Conservation (phyloP, 305 asterid species). For the Coffea humblotiana region DNA sequence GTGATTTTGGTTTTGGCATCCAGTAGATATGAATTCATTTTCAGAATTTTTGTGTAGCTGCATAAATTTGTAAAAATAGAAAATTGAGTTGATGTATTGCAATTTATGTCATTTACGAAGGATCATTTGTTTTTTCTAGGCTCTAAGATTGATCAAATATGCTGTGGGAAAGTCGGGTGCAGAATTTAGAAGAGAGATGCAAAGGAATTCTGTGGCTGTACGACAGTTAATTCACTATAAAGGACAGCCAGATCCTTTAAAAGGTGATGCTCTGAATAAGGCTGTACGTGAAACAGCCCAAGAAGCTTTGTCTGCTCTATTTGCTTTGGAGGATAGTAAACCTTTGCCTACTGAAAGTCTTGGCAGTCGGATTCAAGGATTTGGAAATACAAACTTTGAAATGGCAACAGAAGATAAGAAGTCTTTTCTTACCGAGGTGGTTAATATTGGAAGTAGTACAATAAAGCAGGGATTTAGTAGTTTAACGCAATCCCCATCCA, state of each 20-base stretch:
- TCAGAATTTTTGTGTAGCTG: background rate
- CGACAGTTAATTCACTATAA: conserved; percentile 93
- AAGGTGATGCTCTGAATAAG: conserved; percentile 92
- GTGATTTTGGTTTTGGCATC: background rate
- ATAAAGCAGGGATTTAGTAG: conserved; percentile 82
- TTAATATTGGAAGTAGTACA: conserved; percentile 90
- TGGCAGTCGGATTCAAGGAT: conserved; percentile 89
- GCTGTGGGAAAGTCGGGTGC: conserved; percentile 94
- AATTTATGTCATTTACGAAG: background rate
- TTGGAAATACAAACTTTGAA: conserved; percentile 79
- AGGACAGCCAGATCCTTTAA: conserved; percentile 91
- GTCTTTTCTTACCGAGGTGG: conserved; percentile 91
- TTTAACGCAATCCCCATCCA: conserved; percentile 73
- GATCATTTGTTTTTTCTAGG: conserved; percentile 36
- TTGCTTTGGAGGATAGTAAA: conserved; percentile 75
- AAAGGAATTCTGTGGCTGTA: conserved; percentile 82
- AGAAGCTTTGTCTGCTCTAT: conserved; percentile 85
- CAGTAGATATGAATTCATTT: background rate
- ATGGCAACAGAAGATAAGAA: conserved; percentile 73
- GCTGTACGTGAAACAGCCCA: conserved; percentile 98
- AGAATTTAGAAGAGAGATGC: conserved; percentile 97
- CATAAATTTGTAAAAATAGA: background rate
- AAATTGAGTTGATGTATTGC: background rate
- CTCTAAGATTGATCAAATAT: conserved; percentile 85
- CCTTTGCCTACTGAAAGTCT: conserved; percentile 68